phyloP scores from a whole-genome alignment of 139 green algal species.

The Chlamydomonas sphaeroides region DNA sequence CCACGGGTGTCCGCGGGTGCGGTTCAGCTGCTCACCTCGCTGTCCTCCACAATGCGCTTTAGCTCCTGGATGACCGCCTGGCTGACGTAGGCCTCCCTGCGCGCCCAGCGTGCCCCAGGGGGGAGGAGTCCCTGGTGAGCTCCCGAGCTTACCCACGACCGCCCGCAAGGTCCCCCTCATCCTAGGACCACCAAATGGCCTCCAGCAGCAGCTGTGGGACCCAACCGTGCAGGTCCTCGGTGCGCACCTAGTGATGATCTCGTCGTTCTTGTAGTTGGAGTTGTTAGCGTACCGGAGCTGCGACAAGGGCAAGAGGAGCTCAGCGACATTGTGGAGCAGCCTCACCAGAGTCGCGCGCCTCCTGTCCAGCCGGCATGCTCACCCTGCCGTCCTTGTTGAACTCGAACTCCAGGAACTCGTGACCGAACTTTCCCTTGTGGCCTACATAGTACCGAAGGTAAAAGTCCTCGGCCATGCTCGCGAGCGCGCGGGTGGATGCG shows the following conservation, averaged over 20 bases:
- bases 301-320: too few species aligned
- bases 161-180: too few species aligned
- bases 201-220: too few species aligned
- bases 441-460: constrained; percentile 97
- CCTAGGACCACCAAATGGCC: too few species aligned
- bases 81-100: constrained; percentile 82
- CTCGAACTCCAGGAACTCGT: constrained; percentile 99
- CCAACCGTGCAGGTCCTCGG: too few species aligned
- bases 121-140: background rate
- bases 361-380: background rate
- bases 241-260: constrained; percentile 76
- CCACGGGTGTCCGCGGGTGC: too few species aligned
- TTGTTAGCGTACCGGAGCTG: constrained; percentile 99
- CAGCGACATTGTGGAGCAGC: too few species aligned
- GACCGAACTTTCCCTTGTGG: constrained; percentile 80
- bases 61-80: constrained; percentile 87
- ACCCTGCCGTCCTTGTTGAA: constrained; percentile 90
- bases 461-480: constrained; percentile 82
- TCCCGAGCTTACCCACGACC: too few species aligned
- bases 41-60: constrained; percentile 91
- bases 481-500: too few species aligned
- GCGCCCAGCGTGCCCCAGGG: background rate
- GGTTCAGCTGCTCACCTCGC: constrained; percentile 76
- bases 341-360: too few species aligned
- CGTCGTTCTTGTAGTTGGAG: constrained; percentile 98